These are phyloP conservation scores for Francoa sonchifolia DNA, from an alignment of 441 rosid genomes.

Conservation along the genomic window DNA sequence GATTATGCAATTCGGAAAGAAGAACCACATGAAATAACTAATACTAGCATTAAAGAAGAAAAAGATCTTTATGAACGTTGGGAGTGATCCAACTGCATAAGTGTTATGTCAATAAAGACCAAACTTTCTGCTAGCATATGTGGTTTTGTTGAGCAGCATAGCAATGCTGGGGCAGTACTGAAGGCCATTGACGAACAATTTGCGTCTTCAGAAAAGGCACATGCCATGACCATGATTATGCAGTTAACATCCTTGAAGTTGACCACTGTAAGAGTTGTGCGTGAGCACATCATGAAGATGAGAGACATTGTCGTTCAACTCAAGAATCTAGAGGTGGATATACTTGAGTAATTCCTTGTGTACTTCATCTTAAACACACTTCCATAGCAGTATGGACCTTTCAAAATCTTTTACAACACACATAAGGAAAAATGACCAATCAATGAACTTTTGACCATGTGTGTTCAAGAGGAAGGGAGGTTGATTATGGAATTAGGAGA, in stretches of 20 bases:
- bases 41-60: background rate
- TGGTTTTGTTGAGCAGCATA: conserved; percentile 5
- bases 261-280: too few relatives aligned
- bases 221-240: background rate
- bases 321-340: too few relatives aligned
- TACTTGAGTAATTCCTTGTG: too few relatives aligned
- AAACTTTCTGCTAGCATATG: background rate
- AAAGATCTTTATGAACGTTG: background rate
- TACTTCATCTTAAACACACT: too few relatives aligned
- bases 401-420: too few relatives aligned
- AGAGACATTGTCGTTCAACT: too few relatives aligned
- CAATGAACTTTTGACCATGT: background rate
- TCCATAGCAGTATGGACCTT: too few relatives aligned
- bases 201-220: background rate
- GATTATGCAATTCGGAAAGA: conserved; percentile 1
- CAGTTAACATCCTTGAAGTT: background rate
- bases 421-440: background rate
- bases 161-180: background rate
- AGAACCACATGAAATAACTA: background rate
- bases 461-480: conserved; percentile 3
- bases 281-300: too few relatives aligned
- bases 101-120: conserved; percentile 5
- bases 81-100: conserved; percentile 2
- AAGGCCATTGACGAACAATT: conserved; percentile 3
- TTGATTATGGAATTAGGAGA: background rate